Base-by-base conservation (phyloP, 2,329 filamentous ascomycete genomes). In the Xylariaceae sp. region DNA sequence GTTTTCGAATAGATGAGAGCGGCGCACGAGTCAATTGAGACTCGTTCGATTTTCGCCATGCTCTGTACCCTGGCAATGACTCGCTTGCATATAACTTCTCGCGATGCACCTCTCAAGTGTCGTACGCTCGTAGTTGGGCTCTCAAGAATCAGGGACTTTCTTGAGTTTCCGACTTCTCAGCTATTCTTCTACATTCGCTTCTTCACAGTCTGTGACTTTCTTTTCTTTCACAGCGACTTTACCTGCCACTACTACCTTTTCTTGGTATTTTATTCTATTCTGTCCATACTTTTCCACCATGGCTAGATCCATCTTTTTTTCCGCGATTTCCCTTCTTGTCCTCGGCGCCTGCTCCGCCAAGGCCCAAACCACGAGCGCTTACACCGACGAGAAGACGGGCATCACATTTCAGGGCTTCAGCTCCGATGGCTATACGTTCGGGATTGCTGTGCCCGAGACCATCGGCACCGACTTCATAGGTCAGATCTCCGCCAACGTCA, bases 161-260 rank as follows among this genome's bases (percentile, higher is more conserved):
- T 6, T 26, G 22, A 26, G 22, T 26, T 6, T 26, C 22, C 22
- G 11, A 11, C 22, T 26, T 26, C 6, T 11, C 22, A 26, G n/a
- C 11, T 26, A 6, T 26, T 15, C 17, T 11, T 18, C 26, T 34
- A 34, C 12, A 11, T 39, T 19, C 4, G 4, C 16, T 32, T 13
- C 30, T 32, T 32, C 30, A 32, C 4, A 32, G 30, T 32, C 30
- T 32, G 30, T 32, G 30, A 32, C 30, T 32, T 32, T 32, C 30
- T n/a, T 32, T 32, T 32, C 30, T 17, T 32, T 29, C 26, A 9
- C n/a, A 9, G 9, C n/a, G n/a, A 29, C 26, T n/a, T 29, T 29
- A 29, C 26, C 26, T 9, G 26, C 26, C 9, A n/a, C n/a, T n/a
- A n/a, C n/a, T n/a, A n/a, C n/a, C n/a, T n/a, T n/a, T n/a, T n/a